A percentile compares a stretch with the other conserved stretches of the same genome.
These are phyloP conservation scores for Obelidium mucronatum DNA, from an alignment of 192 early-diverging fungal genomes.

Conservation along the genomic window DNA sequence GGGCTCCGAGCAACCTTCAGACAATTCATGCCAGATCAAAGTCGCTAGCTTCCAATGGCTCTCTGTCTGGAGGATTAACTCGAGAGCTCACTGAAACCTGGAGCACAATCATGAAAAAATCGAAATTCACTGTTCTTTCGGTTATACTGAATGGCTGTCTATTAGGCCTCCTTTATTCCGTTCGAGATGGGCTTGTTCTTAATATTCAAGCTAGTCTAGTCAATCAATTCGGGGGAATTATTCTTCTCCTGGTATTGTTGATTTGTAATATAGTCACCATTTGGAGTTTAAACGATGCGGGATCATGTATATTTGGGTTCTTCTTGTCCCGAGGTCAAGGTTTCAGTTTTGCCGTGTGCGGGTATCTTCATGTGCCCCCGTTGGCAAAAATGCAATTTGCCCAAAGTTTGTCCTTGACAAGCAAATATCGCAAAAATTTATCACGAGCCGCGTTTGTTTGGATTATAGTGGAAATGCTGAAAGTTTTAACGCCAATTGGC, in stretches of 20 bases:
- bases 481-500: conserved; percentile 28
- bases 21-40: not conserved
- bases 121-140: conserved; percentile 7
- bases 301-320: not conserved
- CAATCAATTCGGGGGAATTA: conserved; percentile 14
- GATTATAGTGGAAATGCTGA: conserved; percentile 20
- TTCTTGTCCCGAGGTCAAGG: not conserved
- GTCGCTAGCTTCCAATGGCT: not conserved
- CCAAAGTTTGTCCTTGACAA: conserved; percentile 12
- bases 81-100: conserved; percentile 20
- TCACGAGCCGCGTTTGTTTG: conserved; percentile 22
- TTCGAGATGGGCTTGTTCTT: not conserved
- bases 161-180: not conserved
- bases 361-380: conserved; percentile 20
- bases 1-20: not conserved
- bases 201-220: not conserved
- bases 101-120: conserved; percentile 5
- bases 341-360: conserved; percentile 24
- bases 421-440: conserved; percentile 12
- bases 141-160: conserved; percentile 14
- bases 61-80: not conserved
- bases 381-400: conserved; percentile 4
- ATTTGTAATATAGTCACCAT: conserved; percentile 16
- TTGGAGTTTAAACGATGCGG: conserved; percentile 8
- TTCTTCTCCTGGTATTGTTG: conserved; percentile 12